These are phyloP conservation scores for Lachnellula suecica DNA, from an alignment of 2,329 filamentous ascomycete genomes.

Conservation along the genomic window DNA sequence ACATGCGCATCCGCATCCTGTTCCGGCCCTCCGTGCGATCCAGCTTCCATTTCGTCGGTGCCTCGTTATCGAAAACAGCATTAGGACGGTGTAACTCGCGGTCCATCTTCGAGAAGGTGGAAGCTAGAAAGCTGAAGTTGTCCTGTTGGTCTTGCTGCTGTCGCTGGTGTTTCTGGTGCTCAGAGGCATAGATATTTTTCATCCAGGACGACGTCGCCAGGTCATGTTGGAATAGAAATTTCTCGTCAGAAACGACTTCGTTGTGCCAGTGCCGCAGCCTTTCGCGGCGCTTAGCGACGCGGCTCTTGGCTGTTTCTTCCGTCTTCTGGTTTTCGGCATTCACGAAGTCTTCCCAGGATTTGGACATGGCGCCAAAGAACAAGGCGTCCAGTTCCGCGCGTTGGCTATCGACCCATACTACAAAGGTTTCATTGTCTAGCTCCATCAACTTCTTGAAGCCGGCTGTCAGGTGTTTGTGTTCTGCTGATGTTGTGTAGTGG, in stretches of 20 bases:
- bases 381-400: slow-evolving; percentile 74
- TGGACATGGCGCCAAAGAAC: slow-evolving; percentile 80
- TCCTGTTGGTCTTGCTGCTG: slow-evolving; percentile 92
- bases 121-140: slow-evolving; percentile 74
- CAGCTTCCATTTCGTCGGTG: slow-evolving; percentile 78
- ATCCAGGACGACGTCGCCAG: slow-evolving; percentile 88
- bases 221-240: slow-evolving; percentile 77
- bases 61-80: slow-evolving; percentile 71
- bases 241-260: slow-evolving; percentile 67
- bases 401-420: slow-evolving; percentile 85
- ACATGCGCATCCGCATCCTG: slow-evolving; percentile 84
- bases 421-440: slow-evolving; percentile 84
- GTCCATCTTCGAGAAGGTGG: slow-evolving; percentile 76
- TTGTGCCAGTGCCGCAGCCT: slow-evolving; percentile 77
- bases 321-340: slow-evolving; percentile 77
- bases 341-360: slow-evolving; percentile 87
- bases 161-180: slow-evolving; percentile 88
- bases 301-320: slow-evolving; percentile 68
- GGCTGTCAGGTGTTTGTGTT: slow-evolving; percentile 69
- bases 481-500: slow-evolving; percentile 65
- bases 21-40: slow-evolving; percentile 95
- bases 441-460: slow-evolving; percentile 85
- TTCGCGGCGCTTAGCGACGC: slow-evolving; percentile 76
- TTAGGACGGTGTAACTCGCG: slow-evolving; percentile 76
- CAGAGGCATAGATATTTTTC: slow-evolving; percentile 90